Evolutionary conservation across 768 basidiomycete genomes (phyloP), one percentile per base, ranked within the genome.

Genomic region (Collybia nuda): DNA sequence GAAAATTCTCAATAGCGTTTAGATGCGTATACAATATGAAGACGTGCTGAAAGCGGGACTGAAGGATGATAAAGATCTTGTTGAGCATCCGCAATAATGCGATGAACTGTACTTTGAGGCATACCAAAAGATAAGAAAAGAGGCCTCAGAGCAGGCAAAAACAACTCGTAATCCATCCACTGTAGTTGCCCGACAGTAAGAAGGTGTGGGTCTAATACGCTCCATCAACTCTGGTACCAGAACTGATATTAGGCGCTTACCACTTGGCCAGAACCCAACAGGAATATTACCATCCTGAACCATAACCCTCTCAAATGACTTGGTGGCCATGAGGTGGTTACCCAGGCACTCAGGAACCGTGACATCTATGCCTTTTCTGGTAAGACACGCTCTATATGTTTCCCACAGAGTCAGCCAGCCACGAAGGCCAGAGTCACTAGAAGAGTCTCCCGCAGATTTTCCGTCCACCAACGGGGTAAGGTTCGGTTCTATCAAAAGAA

Each of bases 81-180:
- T 54, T 87, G 85, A 0, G 86, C 86, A 48, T 80, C 78, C 51
- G 74, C 73, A 51, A 86, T 78, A 46, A 88, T 71, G 28, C 71
- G 73, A 60, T 76, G 77, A 6, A 81, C 83, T 48, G 75, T 74
- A 50, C 74, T 72, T 40, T 81, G 79, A 21, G 77, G 68, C 46
- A 85, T 67, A 5, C 79, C 82, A 41, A 72, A 66, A 38, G 72
- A 70, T 42, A 85, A 64, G 60, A 87, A 78, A 36, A 85, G 70
- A 12, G 84, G 83, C 47, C 77, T 79, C 53, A 88, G 63, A 3
- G 84, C 82, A 26, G 83, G 83, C 32, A 88, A 69, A 53, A 87
- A 74, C 19, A 80, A 72, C 55, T 88, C 86, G 57, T 80, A 82
- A 53, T 81, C 79, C 82, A 87, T 81, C 86, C 86, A 88, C 36